Conservation (phyloP, 108 stramenopile genomes). For the Cylindrotheca closterium region DNA sequence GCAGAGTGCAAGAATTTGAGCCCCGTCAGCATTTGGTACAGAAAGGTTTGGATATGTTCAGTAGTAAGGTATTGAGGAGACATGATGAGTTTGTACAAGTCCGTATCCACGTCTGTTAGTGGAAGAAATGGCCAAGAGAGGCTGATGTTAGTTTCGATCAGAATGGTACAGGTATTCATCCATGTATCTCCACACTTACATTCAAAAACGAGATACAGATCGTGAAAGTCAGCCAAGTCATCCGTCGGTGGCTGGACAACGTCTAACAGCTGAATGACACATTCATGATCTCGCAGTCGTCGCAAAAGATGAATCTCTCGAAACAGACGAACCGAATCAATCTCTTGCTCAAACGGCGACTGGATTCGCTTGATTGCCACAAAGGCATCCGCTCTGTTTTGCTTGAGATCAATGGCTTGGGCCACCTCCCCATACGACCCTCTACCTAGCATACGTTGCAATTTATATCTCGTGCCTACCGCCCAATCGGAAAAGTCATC, state of each 20-base stretch:
- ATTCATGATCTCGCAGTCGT: slow-evolving; percentile 80
- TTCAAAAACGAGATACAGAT: slow-evolving; percentile 91
- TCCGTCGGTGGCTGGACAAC: slow-evolving; percentile 82
- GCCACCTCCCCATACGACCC: slow-evolving; percentile 98
- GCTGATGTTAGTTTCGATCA: not conserved
- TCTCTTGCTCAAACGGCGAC: slow-evolving; percentile 92
- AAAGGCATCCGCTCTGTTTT: slow-evolving; percentile 40
- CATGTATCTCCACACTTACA: slow-evolving; percentile 33
- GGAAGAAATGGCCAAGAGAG: slow-evolving; percentile 21
- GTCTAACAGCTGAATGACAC: slow-evolving; percentile 91
- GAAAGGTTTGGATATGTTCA: slow-evolving; percentile 96
- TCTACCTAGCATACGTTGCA: slow-evolving; percentile 84
- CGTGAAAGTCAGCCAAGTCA: slow-evolving; percentile 74
- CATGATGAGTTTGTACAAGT: slow-evolving; percentile 98
- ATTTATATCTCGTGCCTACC: slow-evolving; percentile 88
- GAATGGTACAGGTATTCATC: not conserved
- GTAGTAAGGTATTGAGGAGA: slow-evolving; percentile 96
- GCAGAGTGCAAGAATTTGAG: slow-evolving; percentile 93
- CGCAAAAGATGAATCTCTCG: slow-evolving; percentile 94
- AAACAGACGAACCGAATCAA: slow-evolving; percentile 89
- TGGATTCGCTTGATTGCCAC: slow-evolving; percentile 96
- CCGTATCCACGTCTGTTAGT: slow-evolving; percentile 94
- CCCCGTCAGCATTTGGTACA: slow-evolving; percentile 96
- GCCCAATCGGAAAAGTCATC: slow-evolving; percentile 88
- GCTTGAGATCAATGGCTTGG: slow-evolving; percentile 82